Percentiles rank a stretch among this genome's conserved stretches.
phyloP scores from a whole-genome alignment of 2,329 filamentous ascomycete genomes.

The Botrytis deweyae region DNA sequence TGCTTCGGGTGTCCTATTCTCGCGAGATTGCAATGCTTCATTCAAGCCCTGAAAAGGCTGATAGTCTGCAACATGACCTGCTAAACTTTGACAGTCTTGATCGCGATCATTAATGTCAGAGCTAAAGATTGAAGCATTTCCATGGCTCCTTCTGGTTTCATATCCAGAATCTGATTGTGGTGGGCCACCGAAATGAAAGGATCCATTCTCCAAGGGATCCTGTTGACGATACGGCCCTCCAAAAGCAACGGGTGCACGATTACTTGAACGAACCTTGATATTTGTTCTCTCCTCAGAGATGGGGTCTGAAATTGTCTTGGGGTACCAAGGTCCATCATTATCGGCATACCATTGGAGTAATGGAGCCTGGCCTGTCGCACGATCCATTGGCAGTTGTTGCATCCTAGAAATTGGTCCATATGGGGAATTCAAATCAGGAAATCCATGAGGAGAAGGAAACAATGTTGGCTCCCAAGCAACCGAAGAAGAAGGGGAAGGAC shows the following conservation, averaged over 20 bases:
- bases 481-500: conserved; percentile 29
- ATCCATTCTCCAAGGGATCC: conserved; percentile 35
- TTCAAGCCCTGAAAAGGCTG: conserved; percentile 29
- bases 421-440: conserved; percentile 29
- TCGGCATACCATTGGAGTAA: conserved; percentile 42
- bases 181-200: conserved; percentile 34
- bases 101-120: conserved; percentile 36
- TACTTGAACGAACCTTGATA: conserved; percentile 30
- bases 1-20: conserved; percentile 26
- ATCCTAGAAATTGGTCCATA: conserved; percentile 31
- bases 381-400: conserved; percentile 30
- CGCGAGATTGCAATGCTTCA: conserved; percentile 29
- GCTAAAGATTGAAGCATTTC: conserved; percentile 38
- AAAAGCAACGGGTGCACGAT: conserved; percentile 30
- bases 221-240: conserved; percentile 38
- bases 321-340: conserved; percentile 48
- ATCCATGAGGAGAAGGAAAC: conserved; percentile 25
- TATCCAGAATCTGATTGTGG: conserved; percentile 41
- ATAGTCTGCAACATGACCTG: conserved; percentile 31
- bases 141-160: conserved; percentile 38
- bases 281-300: conserved; percentile 29
- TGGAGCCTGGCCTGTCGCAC: conserved; percentile 33
- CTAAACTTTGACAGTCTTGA: conserved; percentile 36
- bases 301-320: conserved; percentile 38
- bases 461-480: conserved; percentile 30